Evolutionary conservation across 2,329 filamentous ascomycete genomes (phyloP).

Genomic region (Penicillium palitans): DNA sequence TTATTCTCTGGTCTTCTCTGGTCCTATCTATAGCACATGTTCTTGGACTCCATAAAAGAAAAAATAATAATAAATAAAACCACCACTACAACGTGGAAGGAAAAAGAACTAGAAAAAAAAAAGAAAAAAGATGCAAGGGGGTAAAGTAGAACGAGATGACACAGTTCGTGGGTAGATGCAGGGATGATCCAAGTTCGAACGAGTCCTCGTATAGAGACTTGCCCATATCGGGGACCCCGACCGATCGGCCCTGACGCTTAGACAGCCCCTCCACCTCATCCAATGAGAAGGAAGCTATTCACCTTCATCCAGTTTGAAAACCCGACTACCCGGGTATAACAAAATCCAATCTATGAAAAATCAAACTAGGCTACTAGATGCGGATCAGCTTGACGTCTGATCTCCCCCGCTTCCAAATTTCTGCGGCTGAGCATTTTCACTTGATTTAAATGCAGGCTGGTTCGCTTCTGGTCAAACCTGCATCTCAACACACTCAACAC

Average conservation of each 20-base stretch:
- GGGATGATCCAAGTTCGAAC: slow-evolving; percentile 2
- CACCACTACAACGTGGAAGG: slow-evolving; percentile 1
- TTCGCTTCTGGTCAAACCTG: slow-evolving; percentile 8
- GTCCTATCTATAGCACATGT: neutral
- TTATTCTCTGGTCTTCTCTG: neutral
- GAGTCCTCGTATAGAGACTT: slow-evolving; percentile 5
- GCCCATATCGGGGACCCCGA: slow-evolving; percentile 15
- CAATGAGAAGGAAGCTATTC: slow-evolving; percentile 10
- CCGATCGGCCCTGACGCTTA: slow-evolving; percentile 14
- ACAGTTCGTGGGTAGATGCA: slow-evolving; percentile 7
- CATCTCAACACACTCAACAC: slow-evolving; percentile 16
- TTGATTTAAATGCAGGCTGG: slow-evolving; percentile 17
- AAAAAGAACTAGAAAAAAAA: neutral
- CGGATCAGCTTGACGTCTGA: slow-evolving; percentile 17
- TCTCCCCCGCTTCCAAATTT: slow-evolving; percentile 10
- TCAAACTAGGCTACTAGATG: slow-evolving; percentile 9
- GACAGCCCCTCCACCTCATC: neutral
- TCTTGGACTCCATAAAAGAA: neutral
- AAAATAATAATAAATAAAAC: no score
- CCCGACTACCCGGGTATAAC: slow-evolving; percentile 12
- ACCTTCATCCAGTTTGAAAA: neutral
- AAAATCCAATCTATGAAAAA: slow-evolving; percentile 9
- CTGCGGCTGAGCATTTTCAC: slow-evolving; percentile 17
- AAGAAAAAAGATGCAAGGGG: slow-evolving; percentile 6
- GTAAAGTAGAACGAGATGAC: slow-evolving; percentile 11